Base-by-base conservation (phyloP, 345 rosid species). In the Lagerstroemia speciosa region DNA sequence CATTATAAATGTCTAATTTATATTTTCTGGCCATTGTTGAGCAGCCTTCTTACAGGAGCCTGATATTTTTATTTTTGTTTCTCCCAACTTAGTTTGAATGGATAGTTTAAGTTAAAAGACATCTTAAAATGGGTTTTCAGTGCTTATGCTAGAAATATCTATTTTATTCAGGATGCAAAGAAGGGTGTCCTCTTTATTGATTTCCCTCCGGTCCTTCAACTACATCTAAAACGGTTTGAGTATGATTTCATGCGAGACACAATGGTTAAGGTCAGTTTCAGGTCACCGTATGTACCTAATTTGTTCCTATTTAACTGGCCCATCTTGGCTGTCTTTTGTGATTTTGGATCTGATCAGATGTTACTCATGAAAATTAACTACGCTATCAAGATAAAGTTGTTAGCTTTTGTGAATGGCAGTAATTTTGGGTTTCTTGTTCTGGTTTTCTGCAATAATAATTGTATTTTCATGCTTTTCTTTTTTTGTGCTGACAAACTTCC, bases 121-220 rank as follows among this genome's bases (percentile, higher is more conserved):
- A 9, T 41, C 22, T 20, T 6, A 48, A 2, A 15, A 48, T 48
- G 53, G 24, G 7, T 48, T 48, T 48, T 48, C 53, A 48, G 17
- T 48, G 53, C 53, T 6, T 20, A 7, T 48, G 53, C 53, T 48
- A 7, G 3, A 16, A 48, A 48, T 69, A 41, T 70, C 69, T 72
- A 6, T 58, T 55, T 58, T 50, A 69, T 74, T 74, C 84, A 93
- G 98, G 98, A 93, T 81, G 98, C 98, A 22, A 91, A 80, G 83
- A 93, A 93, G 83, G 98, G 98, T 68, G 97, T 93, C 66, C 69
- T 91, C 57, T 93, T 93, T 72, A 89, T 86, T 27, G 98, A 93
- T 74, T 93, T 93, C 36, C 98, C 98, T 19, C 97, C 98, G 45
- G 98, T 93, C 52, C 97, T 93, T 79, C 98, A 93, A 77, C 96